phyloP scores from a whole-genome alignment of 2,329 filamentous ascomycete species.

The Aspergillus arachidicola region DNA sequence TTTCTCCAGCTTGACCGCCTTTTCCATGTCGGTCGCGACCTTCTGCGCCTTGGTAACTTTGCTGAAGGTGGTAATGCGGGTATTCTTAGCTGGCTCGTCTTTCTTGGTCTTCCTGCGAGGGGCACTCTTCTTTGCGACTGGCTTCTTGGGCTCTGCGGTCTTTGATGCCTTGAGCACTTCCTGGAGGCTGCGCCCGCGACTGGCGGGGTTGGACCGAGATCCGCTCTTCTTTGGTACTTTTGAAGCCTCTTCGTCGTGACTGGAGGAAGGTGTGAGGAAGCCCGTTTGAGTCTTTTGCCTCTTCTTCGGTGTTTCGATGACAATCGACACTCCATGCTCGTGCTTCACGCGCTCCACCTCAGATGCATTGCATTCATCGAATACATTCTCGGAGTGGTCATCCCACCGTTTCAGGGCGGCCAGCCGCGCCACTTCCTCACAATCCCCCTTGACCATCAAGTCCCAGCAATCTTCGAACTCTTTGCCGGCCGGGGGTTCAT shows the following conservation, averaged over 20 bases:
- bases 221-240: conserved; percentile 25
- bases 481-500: conserved; percentile 76
- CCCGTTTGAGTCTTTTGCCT: conserved; percentile 35
- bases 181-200: conserved; percentile 30
- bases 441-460: conserved; percentile 80
- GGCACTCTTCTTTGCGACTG: conserved; percentile 25
- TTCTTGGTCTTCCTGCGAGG: conserved; percentile 29
- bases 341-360: conserved; percentile 48
- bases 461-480: conserved; percentile 95
- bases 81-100: conserved; percentile 24
- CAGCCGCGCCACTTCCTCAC: conserved; percentile 80
- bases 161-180: conserved; percentile 27
- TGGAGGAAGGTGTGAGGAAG: conserved; percentile 47
- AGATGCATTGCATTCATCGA: conserved; percentile 47
- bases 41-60: conserved; percentile 37
- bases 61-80: conserved; percentile 36
- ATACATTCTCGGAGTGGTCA: conserved; percentile 47
- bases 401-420: conserved; percentile 65
- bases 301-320: conserved; percentile 45
- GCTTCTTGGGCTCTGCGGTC: conserved; percentile 19
- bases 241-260: conserved; percentile 37
- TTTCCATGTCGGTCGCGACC: conserved; percentile 20
- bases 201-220: conserved; percentile 33
- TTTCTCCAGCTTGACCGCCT: conserved; percentile 30
- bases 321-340: conserved; percentile 42